Conservation (phyloP, 2,329 filamentous ascomycete genomes). For the Botrytis deweyae region DNA sequence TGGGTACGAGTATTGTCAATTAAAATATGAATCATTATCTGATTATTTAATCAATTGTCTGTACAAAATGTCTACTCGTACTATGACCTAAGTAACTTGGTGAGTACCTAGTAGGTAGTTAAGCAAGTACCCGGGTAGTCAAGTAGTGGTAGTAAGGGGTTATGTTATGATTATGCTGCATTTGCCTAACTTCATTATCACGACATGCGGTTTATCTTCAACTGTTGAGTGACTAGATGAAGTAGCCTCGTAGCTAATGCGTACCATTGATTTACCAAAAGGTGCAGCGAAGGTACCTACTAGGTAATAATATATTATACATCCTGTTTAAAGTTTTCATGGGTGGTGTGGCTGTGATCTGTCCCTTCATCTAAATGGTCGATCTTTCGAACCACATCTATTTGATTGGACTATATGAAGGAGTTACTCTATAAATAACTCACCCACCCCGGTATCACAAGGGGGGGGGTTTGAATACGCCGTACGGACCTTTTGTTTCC, state of each 20-base stretch:
- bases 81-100: neutral
- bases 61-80: neutral
- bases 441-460: neutral
- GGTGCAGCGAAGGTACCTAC: neutral
- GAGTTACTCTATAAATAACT: neutral
- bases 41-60: neutral
- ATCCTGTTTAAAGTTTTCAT: constrained; percentile 4
- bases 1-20: neutral
- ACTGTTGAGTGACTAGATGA: neutral
- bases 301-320: neutral
- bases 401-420: neutral
- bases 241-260: neutral
- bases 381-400: neutral
- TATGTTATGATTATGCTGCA: neutral
- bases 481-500: constrained; percentile 11
- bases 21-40: neutral
- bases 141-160: neutral
- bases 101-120: no score
- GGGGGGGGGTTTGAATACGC: neutral
- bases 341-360: constrained; percentile 8
- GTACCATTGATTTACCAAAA: neutral
- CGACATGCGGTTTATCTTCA: neutral
- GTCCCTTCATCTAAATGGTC: constrained; percentile 5
- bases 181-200: neutral
- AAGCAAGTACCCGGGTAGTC: neutral